Percentiles rank a stretch among this genome's conserved stretches.
Evolutionary conservation across 441 rosid genomes (phyloP).

Genomic region (Mallotus repandus): DNA sequence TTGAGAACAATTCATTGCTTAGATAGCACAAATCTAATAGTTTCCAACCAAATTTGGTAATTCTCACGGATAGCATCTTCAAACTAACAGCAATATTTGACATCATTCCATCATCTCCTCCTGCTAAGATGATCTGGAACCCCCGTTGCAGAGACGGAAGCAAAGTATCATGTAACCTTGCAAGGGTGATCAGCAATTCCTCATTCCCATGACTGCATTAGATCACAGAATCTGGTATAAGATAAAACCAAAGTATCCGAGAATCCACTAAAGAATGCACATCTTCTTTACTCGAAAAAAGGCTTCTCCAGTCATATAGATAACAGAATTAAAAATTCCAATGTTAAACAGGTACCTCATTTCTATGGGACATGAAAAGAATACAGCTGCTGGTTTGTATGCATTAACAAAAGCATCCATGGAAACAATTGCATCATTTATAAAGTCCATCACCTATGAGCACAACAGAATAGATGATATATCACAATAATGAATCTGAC

Average conservation of each 20-base stretch:
- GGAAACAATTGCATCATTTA: conserved; percentile 91
- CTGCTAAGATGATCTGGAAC: conserved; percentile 44
- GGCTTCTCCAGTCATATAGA: conserved; percentile 7
- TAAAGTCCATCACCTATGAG: conserved; percentile 90
- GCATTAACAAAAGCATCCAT: conserved; percentile 79
- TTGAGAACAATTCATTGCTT: conserved; percentile 49
- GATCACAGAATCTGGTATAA: conserved; percentile 24
- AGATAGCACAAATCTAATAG: conserved; percentile 71
- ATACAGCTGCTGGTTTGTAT: conserved; percentile 66
- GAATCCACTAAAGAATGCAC: neutral
- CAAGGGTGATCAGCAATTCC: conserved; percentile 67
- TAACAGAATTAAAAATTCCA: conserved; percentile 11
- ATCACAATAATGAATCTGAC: neutral
- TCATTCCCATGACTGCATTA: conserved; percentile 74
- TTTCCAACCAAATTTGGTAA: conserved; percentile 75
- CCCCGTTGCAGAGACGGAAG: conserved; percentile 76
- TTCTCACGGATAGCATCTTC: conserved; percentile 74
- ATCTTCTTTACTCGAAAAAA: neutral
- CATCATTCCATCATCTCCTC: conserved; percentile 46
- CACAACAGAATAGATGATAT: neutral
- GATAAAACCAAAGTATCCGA: conserved; percentile 20
- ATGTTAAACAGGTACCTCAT: conserved; percentile 52
- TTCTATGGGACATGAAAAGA: conserved; percentile 69
- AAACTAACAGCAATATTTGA: conserved; percentile 53
- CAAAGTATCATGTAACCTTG: conserved; percentile 76